Conservation (phyloP, 306 rosid genomes). For the Cercis canadensis region DNA sequence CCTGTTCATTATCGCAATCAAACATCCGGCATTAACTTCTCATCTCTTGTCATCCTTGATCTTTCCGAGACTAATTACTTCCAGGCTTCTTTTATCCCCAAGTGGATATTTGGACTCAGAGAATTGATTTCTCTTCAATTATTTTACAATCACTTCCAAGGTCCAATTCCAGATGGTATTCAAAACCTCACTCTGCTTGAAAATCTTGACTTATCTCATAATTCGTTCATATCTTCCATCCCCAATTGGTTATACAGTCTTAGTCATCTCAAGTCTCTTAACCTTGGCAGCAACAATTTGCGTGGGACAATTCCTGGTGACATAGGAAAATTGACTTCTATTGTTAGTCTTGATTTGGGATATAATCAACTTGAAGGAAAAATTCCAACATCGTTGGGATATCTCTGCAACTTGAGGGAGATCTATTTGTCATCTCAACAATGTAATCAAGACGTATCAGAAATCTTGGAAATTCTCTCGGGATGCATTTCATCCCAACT, state of each 20-base stretch:
- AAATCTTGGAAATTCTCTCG: conserved; percentile 15
- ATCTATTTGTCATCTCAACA: neutral
- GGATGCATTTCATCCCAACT: conserved; percentile 1
- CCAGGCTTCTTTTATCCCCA: neutral
- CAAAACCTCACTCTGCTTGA: conserved; percentile 36
- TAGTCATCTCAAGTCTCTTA: conserved; percentile 19
- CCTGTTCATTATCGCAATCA: neutral
- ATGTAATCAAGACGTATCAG: neutral
- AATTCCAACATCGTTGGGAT: conserved; percentile 10
- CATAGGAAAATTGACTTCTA: conserved; percentile 32
- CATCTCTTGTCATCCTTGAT: neutral
- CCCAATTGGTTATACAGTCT: conserved; percentile 14
- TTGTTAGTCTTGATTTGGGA: neutral
- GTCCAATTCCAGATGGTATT: neutral
- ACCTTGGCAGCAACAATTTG: fast-evolving
- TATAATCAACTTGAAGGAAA: neutral
- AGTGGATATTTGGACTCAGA: neutral
- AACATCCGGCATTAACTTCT: neutral
- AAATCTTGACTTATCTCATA: neutral
- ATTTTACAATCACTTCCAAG: fast-evolving
- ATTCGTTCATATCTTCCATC: conserved; percentile 26
- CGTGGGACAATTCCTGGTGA: neutral
- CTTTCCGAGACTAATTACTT: neutral
- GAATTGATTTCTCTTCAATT: neutral
- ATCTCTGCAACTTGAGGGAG: conserved; percentile 18